Base-by-base conservation (phyloP, 1,284 basidiomycete species). In the Fomitopsis schrenkii region DNA sequence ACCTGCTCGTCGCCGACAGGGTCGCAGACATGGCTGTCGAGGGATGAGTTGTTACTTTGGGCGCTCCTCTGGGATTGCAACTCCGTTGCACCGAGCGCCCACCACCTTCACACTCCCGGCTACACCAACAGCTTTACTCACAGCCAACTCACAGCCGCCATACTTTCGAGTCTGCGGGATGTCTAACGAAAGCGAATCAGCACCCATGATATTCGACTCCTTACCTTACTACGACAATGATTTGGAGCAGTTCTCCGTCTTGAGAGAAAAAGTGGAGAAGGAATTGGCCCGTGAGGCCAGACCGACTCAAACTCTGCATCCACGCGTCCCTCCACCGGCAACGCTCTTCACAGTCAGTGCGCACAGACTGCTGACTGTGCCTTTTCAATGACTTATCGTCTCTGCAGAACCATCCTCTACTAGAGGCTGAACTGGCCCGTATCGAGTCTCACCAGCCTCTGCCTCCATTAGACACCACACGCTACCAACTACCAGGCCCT, bases 171-270 rank as follows among this genome's bases (percentile, higher is more conserved):
- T 62, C 65, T 53, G 46, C 65, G 55, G 60, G 44, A 35, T 63
- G 57, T 62, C 59, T 26, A 65, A 56, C 12, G 44, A 67, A 15
- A 35, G 55, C 8, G 59, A 19, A 14, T n/a, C 59, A 22, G 58
- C 53, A 22, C 36, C 68, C 10, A 55, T 64, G n/a, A 69, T 76
- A 60, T 85, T 94, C 67, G 95, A 97, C 76, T 93, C 94, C 26
- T 81, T 97, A 61, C 94, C 96, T 14, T 98, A 98, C 77, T 95
- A 94, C 71, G 96, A 98, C 78, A 91, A 94, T 72, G 95, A 98
- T 70, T 81, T 96, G 53, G 93, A 96, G 64, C 83, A 82, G 59
- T 83, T 87, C 63, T 90, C 93, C 3, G 75, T 85, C 61, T 77
- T 92, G 62, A 85, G 83, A 68, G 82, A 87, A 68, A 87, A 87